A percentile compares a stretch with the other conserved stretches of the same genome.
phyloP scores from a whole-genome alignment of 352 stramenopile species.

The Stephanocyclus meneghinianus region DNA sequence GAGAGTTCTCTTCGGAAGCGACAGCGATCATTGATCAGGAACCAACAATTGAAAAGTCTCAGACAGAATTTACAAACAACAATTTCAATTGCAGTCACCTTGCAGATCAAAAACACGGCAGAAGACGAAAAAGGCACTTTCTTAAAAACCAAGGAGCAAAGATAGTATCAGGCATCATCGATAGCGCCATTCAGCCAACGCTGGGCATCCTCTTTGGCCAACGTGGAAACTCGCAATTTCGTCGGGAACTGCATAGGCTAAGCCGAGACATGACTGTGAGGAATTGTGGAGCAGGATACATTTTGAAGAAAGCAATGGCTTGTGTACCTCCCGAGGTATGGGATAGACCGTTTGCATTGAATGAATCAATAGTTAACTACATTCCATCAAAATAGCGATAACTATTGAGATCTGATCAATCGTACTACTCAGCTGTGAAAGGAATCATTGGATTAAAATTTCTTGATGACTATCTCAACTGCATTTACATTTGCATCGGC shows the following conservation, averaged over 20 bases:
- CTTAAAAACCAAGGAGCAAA: constrained; percentile 49
- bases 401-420: too few species aligned
- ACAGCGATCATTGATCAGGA: background rate
- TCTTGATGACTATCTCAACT: too few species aligned
- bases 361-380: constrained; percentile 33
- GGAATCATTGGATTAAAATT: background rate
- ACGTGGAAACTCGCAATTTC: constrained; percentile 48
- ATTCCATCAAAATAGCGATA: constrained; percentile 36
- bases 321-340: constrained; percentile 41
- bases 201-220: constrained; percentile 61
- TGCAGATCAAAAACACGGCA: constrained; percentile 15
- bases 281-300: constrained; percentile 71
- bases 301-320: constrained; percentile 65
- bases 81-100: background rate
- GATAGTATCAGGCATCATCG: constrained; percentile 69
- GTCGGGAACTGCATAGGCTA: constrained; percentile 54
- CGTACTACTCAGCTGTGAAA: background rate
- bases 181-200: constrained; percentile 60
- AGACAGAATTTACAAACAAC: background rate
- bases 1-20: constrained; percentile 7
- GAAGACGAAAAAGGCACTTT: constrained; percentile 37
- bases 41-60: background rate
- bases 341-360: constrained; percentile 50
- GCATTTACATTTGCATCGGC: too few species aligned
- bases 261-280: constrained; percentile 45